Conservation (phyloP, 2,329 filamentous ascomycete species). For the Hypoxylon sp. region DNA sequence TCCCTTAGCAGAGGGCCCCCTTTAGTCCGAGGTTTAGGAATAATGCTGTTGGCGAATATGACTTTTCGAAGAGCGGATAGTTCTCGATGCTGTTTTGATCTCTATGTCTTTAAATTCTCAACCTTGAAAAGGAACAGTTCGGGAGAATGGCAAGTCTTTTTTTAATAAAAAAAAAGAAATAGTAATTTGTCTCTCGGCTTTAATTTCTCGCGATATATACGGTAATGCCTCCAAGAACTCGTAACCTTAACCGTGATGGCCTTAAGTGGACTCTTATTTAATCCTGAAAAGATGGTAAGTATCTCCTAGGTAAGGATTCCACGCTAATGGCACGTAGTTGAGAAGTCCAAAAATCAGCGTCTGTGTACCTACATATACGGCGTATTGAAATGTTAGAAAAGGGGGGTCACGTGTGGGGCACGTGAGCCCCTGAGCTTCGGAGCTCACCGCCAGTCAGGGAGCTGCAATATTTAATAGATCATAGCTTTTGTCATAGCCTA, state of each 20-base stretch:
- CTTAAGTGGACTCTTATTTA: not conserved
- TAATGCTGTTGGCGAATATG: too few relatives aligned
- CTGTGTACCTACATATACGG: not conserved
- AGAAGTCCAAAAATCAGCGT: not conserved
- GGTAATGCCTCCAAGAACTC: not conserved
- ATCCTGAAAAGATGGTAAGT: not conserved
- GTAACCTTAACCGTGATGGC: too few relatives aligned
- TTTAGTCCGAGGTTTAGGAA: too few relatives aligned
- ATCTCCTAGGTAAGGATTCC: not conserved
- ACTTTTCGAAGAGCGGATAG: too few relatives aligned
- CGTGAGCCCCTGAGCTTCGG: not conserved
- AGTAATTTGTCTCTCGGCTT: too few relatives aligned
- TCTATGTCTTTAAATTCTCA: too few relatives aligned
- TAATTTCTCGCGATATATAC: too few relatives aligned
- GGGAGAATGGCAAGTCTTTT: too few relatives aligned
- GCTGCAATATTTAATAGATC: not conserved
- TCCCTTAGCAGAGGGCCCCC: too few relatives aligned
- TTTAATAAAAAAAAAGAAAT: too few relatives aligned
- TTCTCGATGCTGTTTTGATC: too few relatives aligned
- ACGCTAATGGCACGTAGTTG: not conserved
- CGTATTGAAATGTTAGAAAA: not conserved
- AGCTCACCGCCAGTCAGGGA: not conserved
- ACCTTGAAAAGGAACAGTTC: too few relatives aligned
- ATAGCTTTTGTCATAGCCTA: not conserved
- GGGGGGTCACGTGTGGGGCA: not conserved